Percentiles rank a stretch among this genome's conserved stretches.
Evolutionary conservation across 108 stramenopile genomes (phyloP).

Genomic region (Cylindrotheca fusiformis): DNA sequence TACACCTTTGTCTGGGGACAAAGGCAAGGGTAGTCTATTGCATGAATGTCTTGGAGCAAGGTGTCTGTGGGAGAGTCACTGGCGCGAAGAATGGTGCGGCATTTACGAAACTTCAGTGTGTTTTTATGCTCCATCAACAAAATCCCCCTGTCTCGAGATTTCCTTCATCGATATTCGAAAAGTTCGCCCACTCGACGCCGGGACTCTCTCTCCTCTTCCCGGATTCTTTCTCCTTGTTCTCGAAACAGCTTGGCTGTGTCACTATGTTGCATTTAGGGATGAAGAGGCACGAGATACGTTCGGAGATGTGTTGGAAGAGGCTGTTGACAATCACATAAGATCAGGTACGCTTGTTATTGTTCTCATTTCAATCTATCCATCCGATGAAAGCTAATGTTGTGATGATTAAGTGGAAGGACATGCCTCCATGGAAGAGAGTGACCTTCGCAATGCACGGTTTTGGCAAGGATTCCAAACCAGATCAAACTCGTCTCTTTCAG

Average conservation of each 20-base stretch:
- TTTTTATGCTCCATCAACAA: slow-evolving; percentile 83
- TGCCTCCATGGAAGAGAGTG: slow-evolving; percentile 20
- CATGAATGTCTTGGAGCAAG: slow-evolving; percentile 71
- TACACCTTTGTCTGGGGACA: slow-evolving; percentile 32
- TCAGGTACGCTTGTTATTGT: slow-evolving; percentile 2
- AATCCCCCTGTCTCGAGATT: slow-evolving; percentile 72
- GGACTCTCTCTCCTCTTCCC: slow-evolving; percentile 51
- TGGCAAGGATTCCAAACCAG: slow-evolving; percentile 75
- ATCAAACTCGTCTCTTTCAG: slow-evolving; percentile 56
- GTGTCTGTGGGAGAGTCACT: slow-evolving; percentile 89
- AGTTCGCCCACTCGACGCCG: slow-evolving; percentile 48
- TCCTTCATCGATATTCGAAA: slow-evolving; percentile 55
- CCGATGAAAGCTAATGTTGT: background rate
- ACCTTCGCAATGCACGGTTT: slow-evolving; percentile 52
- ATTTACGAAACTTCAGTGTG: slow-evolving; percentile 64
- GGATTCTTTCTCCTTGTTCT: slow-evolving; percentile 70
- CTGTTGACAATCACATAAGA: slow-evolving; percentile 26
- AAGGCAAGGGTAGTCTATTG: slow-evolving; percentile 28
- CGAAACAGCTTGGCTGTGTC: slow-evolving; percentile 82
- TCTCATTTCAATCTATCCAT: background rate
- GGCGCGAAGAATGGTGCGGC: slow-evolving; percentile 90
- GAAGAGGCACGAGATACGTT: slow-evolving; percentile 50
- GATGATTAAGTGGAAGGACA: slow-evolving; percentile 12
- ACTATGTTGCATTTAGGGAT: slow-evolving; percentile 70
- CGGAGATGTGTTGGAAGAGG: slow-evolving; percentile 37